These are phyloP conservation scores for Linderina pennispora DNA, from an alignment of 192 early-diverging fungal genomes.

Conservation along the genomic window DNA sequence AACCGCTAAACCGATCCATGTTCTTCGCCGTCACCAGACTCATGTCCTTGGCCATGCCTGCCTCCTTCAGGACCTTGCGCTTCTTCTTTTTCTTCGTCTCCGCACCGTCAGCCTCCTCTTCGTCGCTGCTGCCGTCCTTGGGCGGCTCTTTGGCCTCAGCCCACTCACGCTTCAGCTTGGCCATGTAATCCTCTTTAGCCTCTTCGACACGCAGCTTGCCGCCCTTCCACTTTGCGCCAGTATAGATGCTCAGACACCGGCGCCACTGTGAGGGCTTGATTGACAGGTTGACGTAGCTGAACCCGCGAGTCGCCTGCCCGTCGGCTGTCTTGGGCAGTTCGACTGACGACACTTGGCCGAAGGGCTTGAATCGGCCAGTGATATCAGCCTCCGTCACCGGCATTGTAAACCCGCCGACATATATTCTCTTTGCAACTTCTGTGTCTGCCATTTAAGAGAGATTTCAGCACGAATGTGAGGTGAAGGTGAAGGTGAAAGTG, in stretches of 20 bases:
- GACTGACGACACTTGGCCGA: conserved; percentile 52
- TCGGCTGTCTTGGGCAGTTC: conserved; percentile 5
- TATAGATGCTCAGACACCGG: conserved; percentile 64
- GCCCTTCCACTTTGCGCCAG: conserved; percentile 84
- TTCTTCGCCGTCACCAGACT: conserved; percentile 63
- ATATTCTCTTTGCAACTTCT: conserved; percentile 55
- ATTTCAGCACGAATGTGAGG: too few species aligned
- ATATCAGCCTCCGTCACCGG: conserved; percentile 53
- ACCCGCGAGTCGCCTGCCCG: conserved; percentile 52
- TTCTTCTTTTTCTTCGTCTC: conserved; percentile 35
- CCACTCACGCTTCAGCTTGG: conserved; percentile 48
- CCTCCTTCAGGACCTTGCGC: conserved; percentile 24
- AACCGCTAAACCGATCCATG: conserved; percentile 55
- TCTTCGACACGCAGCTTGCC: conserved; percentile 68
- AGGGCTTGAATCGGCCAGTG: conserved; percentile 61
- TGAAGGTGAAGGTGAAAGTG: too few species aligned
- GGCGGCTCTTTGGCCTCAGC: conserved; percentile 9
- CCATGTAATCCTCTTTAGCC: conserved; percentile 65
- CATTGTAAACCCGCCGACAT: conserved; percentile 68
- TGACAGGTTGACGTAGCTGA: conserved; percentile 64
- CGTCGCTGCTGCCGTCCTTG: too few species aligned
- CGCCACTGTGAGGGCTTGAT: conserved; percentile 61
- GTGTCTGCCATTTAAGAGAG: conserved; percentile 31
- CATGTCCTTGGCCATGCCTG: conserved; percentile 59
- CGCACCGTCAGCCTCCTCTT: conserved; percentile 37